phyloP scores from a whole-genome alignment of 2,329 filamentous ascomycete genomes.

The Botryotinia narcissicola region DNA sequence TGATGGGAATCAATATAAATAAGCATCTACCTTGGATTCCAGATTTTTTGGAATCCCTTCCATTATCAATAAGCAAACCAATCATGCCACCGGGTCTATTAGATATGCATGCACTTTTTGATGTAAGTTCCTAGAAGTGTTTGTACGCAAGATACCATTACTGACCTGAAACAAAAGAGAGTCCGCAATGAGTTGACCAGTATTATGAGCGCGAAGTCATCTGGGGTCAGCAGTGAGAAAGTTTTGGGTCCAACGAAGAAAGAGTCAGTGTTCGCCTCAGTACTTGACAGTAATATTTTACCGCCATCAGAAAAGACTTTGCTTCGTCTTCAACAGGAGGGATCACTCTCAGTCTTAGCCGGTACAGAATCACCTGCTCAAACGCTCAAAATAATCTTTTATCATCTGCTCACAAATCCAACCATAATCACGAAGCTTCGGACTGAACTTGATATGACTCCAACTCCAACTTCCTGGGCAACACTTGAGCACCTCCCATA shows the following conservation, averaged over 20 bases:
- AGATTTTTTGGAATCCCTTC: constrained; percentile 23
- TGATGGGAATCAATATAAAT: constrained; percentile 23
- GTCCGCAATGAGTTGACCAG: constrained; percentile 14
- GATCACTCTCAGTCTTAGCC: background rate
- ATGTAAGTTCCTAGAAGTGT: constrained; percentile 6
- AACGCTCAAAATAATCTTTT: background rate
- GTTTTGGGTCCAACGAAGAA: constrained; percentile 12
- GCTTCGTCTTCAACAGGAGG: background rate
- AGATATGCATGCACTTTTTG: constrained; percentile 23
- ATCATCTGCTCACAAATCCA: background rate
- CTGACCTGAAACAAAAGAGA: background rate
- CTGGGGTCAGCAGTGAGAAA: background rate
- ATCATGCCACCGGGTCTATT: constrained; percentile 25
- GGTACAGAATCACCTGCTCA: background rate
- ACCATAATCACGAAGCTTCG: too few species aligned
- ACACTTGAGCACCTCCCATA: constrained; percentile 33
- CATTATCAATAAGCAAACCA: constrained; percentile 22
- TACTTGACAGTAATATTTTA: constrained; percentile 21
- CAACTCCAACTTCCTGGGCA: background rate
- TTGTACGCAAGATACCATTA: too few species aligned
- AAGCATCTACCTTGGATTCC: constrained; percentile 19
- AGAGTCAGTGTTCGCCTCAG: constrained; percentile 33
- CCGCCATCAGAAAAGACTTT: background rate
- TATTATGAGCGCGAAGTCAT: constrained; percentile 16
- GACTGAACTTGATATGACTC: too few species aligned